A percentile compares a stretch with the other conserved stretches of the same genome.
Conservation (phyloP, 2,329 filamentous ascomycete species). For the Fusarium anguioides region DNA sequence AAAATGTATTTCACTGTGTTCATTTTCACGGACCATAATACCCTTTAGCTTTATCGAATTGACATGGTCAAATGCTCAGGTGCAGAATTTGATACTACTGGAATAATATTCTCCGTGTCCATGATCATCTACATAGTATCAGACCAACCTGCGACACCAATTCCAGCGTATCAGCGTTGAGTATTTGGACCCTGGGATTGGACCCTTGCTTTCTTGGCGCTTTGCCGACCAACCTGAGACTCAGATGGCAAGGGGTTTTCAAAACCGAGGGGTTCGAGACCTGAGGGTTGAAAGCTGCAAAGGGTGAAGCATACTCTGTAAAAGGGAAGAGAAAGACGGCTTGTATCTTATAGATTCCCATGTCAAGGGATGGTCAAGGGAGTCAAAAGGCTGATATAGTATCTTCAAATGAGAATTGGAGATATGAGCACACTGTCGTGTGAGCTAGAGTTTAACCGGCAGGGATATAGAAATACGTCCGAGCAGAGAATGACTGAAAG, state of each 20-base stretch:
- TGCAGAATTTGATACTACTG: conserved; percentile 38
- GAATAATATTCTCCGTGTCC: conserved; percentile 43
- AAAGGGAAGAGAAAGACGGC: conserved; percentile 15
- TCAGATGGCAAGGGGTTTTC: conserved; percentile 26
- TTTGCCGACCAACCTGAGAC: conserved; percentile 45
- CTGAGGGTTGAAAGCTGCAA: conserved; percentile 18
- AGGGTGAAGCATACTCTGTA: conserved; percentile 31
- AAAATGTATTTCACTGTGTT: conserved; percentile 24
- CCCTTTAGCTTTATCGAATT: conserved; percentile 20
- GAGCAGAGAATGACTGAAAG: conserved; percentile 10
- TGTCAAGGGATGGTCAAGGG: conserved; percentile 27
- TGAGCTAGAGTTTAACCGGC: conserved; percentile 10
- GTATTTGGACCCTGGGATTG: conserved; percentile 19
- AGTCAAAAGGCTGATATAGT: background rate
- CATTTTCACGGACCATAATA: background rate
- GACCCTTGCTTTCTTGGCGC: conserved; percentile 27
- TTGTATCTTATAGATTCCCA: conserved; percentile 42
- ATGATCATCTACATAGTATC: conserved; percentile 34
- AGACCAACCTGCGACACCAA: conserved; percentile 43
- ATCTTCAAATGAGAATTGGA: conserved; percentile 11
- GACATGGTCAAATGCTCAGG: conserved; percentile 25
- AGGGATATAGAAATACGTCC: conserved; percentile 18
- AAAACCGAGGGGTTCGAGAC: conserved; percentile 25
- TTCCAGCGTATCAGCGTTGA: conserved; percentile 36
- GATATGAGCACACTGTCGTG: conserved; percentile 14